phyloP scores from a whole-genome alignment of 2,329 filamentous ascomycete species.

The Fusarium scirpi region DNA sequence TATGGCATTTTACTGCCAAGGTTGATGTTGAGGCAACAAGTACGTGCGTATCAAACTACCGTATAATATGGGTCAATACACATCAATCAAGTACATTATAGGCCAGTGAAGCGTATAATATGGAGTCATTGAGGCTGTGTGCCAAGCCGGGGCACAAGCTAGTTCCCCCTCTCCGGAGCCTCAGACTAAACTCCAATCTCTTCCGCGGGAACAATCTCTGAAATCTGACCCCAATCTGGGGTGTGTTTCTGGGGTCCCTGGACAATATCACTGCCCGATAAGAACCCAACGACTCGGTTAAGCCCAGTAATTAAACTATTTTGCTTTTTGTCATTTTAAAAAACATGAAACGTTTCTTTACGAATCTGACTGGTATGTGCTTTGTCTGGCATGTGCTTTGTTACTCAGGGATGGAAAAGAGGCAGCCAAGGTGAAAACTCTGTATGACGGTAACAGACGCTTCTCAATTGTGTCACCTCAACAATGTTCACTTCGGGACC shows the following conservation, averaged over 20 bases:
- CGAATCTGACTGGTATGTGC: not conserved
- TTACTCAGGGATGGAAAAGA: conserved; percentile 11
- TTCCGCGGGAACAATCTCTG: not conserved
- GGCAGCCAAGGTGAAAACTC: not conserved
- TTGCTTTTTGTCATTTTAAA: conserved; percentile 3
- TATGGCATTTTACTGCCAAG: not conserved
- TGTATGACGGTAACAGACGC: conserved; percentile 7
- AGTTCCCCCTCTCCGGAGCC: conserved; percentile 7
- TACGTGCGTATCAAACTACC: not conserved
- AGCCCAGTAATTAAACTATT: conserved; percentile 44
- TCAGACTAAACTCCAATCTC: conserved; percentile 2
- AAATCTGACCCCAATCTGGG: not conserved
- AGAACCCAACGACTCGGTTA: conserved; percentile 45
- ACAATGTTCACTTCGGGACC: not conserved
- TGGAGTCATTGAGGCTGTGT: conserved; percentile 27
- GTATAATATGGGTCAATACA: not conserved
- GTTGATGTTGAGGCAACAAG: not conserved
- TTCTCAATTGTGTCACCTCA: not conserved
- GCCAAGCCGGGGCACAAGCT: conserved; percentile 35
- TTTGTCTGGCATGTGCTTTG: not conserved
- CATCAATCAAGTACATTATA: too few species aligned
- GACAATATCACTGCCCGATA: conserved; percentile 21
- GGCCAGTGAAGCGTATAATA: too few species aligned
- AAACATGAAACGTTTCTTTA: conserved; percentile 3
- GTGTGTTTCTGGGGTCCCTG: not conserved